Evolutionary conservation across 768 basidiomycete genomes (phyloP).

Genomic region (Symmetrospora coprosmae): DNA sequence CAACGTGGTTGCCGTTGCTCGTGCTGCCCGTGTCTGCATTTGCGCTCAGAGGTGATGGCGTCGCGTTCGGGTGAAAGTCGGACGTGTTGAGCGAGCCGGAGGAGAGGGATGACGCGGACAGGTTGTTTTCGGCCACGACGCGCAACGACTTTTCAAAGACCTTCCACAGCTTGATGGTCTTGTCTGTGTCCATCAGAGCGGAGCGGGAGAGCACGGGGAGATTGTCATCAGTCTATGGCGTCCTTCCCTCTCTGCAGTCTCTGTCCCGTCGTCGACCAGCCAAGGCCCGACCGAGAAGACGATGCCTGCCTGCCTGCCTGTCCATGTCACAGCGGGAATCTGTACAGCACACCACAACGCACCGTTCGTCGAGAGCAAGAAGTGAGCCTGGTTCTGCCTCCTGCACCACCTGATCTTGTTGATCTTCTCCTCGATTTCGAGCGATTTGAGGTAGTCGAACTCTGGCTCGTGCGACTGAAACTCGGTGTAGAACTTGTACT

Average conservation of each 20-base stretch:
- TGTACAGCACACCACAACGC: conserved; percentile 32
- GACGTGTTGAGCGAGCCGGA: conserved; percentile 47
- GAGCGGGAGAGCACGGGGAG: background rate
- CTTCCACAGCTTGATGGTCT: conserved; percentile 99
- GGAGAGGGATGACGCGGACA: conserved; percentile 45
- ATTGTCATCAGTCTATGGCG: too few relatives aligned
- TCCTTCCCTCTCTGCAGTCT: too few relatives aligned
- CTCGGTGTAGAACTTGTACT: conserved; percentile 99
- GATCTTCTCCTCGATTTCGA: conserved; percentile 99
- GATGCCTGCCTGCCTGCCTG: background rate
- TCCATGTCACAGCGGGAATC: background rate
- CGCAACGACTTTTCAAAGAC: conserved; percentile 97
- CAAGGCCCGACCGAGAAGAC: too few relatives aligned
- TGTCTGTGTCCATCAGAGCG: conserved; percentile 48
- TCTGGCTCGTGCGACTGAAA: conserved; percentile 99
- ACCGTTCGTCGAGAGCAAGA: conserved; percentile 95
- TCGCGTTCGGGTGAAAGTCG: conserved; percentile 9
- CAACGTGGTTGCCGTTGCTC: conserved; percentile 39
- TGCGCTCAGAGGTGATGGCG: conserved; percentile 9
- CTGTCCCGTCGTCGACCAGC: too few relatives aligned
- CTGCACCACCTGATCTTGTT: conserved; percentile 99
- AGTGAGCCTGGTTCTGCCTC: conserved; percentile 93
- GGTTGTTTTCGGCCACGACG: conserved; percentile 93
- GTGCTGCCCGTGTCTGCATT: conserved; percentile 49
- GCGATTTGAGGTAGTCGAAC: conserved; percentile 97